Conservation (phyloP, 2,329 filamentous ascomycete species). For the Passalora sequoiae region DNA sequence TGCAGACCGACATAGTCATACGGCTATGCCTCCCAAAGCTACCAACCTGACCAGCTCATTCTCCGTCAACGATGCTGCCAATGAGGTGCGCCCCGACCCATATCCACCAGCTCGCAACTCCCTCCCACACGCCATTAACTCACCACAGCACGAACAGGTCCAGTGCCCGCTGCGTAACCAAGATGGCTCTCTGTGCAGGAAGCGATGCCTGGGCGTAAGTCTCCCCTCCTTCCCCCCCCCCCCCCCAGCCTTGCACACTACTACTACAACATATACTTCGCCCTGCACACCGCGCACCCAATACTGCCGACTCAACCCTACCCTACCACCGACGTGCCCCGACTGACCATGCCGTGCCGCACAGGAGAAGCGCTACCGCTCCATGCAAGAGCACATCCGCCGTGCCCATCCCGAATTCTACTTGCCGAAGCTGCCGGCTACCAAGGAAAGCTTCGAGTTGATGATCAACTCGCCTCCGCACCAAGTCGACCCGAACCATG, state of each 20-base stretch:
- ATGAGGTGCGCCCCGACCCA: constrained; percentile 60
- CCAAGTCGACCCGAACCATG: constrained; percentile 56
- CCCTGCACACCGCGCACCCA: not conserved
- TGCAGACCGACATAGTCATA: constrained; percentile 4
- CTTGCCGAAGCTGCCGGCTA: constrained; percentile 94
- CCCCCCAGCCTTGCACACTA: constrained; percentile 1
- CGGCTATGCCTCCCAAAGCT: constrained; percentile 73
- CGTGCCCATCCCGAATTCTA: constrained; percentile 95
- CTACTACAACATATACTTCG: constrained; percentile 1
- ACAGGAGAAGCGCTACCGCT: constrained; percentile 92
- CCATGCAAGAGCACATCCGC: constrained; percentile 99
- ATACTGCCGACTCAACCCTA: no score
- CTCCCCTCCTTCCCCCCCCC: constrained; percentile 25
- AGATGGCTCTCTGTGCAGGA: constrained; percentile 93
- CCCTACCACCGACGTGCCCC: constrained; percentile 22
- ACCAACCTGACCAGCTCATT: constrained; percentile 7
- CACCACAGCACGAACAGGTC: constrained; percentile 56
- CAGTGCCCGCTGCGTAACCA: constrained; percentile 93
- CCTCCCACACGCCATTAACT: not conserved
- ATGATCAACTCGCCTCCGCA: constrained; percentile 91
- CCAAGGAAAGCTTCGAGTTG: constrained; percentile 92
- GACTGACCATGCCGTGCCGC: constrained; percentile 30
- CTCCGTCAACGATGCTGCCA: constrained; percentile 9
- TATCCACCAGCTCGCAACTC: no score
- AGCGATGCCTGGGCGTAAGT: constrained; percentile 97